Evolutionary conservation across 495 filamentous ascomycete species (phyloP).

Genomic region (Lophium mytilinum): DNA sequence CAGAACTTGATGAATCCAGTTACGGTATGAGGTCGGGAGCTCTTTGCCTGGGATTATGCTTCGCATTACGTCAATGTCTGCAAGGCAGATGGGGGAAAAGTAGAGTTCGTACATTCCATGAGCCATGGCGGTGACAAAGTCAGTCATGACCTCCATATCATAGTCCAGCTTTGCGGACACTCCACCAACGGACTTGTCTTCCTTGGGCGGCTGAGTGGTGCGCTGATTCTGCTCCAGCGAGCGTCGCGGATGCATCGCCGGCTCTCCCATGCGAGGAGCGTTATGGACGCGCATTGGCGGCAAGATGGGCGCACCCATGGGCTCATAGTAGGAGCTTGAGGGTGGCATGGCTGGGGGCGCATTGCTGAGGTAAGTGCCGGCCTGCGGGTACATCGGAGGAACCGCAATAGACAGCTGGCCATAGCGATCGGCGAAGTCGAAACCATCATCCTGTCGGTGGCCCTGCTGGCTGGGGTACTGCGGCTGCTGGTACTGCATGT

Average conservation of each 20-base stretch:
- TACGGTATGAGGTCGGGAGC: slow-evolving; percentile 74
- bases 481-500: slow-evolving; percentile 30
- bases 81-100: slow-evolving; percentile 51
- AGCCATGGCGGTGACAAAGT: slow-evolving; percentile 93
- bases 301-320: slow-evolving; percentile 27
- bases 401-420: slow-evolving; percentile 27
- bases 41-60: slow-evolving; percentile 61
- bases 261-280: slow-evolving; percentile 9
- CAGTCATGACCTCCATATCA: slow-evolving; percentile 96
- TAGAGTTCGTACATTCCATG: slow-evolving; percentile 67
- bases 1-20: slow-evolving; percentile 90
- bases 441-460: slow-evolving; percentile 28
- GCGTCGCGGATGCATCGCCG: slow-evolving; percentile 23
- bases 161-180: slow-evolving; percentile 96
- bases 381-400: slow-evolving; percentile 29
- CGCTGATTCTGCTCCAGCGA: slow-evolving; percentile 22
- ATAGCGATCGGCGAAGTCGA: slow-evolving; percentile 31
- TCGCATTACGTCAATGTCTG: slow-evolving; percentile 68
- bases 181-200: slow-evolving; percentile 53
- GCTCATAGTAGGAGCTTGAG: slow-evolving; percentile 29
- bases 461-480: slow-evolving; percentile 25
- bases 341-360: slow-evolving; percentile 21
- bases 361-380: slow-evolving; percentile 23
- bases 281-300: slow-evolving; percentile 32
- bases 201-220: slow-evolving; percentile 25